These are phyloP conservation scores for Fusarium sp. DNA, from an alignment of 2,329 filamentous ascomycete species.

Conservation along the genomic window DNA sequence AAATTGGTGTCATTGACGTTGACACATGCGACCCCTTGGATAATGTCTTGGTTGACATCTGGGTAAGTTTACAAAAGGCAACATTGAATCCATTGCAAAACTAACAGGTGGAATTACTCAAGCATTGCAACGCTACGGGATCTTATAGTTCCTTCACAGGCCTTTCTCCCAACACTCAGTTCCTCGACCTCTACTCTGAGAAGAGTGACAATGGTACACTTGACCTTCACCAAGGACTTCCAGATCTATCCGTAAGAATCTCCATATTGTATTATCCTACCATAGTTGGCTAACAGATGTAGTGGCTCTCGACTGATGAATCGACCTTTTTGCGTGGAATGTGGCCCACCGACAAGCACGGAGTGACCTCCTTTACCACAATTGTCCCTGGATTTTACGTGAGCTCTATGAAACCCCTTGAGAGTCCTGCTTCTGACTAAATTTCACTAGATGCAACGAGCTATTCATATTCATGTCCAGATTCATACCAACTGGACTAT, in stretches of 20 bases:
- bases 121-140: not conserved
- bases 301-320: slow-evolving; percentile 14
- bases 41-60: not conserved
- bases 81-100: not conserved
- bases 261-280: not conserved
- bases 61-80: not conserved
- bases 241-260: not conserved
- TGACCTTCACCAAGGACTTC: not conserved
- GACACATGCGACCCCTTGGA: not conserved
- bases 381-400: slow-evolving; percentile 6
- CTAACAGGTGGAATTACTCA: not conserved
- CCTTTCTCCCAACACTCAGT: not conserved
- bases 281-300: not conserved
- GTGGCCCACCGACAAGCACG: slow-evolving; percentile 17
- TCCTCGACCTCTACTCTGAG: not conserved
- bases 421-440: not conserved
- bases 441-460: not conserved
- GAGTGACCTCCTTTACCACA: slow-evolving; percentile 7
- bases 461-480: not conserved
- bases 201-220: not conserved
- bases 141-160: not conserved
- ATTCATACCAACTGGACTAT: not conserved
- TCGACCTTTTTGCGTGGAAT: slow-evolving; percentile 15
- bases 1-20: not conserved
- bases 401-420: not conserved